Conservation (phyloP, 1,139 yeast species). For the Zygosaccharomyces sapae region DNA sequence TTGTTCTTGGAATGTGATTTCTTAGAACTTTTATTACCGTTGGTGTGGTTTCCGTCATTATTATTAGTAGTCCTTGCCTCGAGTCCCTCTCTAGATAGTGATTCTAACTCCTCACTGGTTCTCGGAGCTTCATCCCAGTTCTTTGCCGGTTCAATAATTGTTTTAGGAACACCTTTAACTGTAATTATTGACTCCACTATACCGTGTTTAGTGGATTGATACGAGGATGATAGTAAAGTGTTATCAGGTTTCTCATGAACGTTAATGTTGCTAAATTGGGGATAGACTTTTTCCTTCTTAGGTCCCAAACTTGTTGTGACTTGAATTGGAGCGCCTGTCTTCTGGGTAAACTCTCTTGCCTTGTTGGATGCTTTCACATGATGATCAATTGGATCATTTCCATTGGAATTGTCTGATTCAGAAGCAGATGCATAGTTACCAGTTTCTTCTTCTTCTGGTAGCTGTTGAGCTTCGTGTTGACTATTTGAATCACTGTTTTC, state of each 20-base stretch:
- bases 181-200: slow-evolving; percentile 81
- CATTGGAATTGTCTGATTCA: slow-evolving; percentile 2
- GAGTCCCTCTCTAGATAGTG: not conserved
- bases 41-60: no score
- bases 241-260: slow-evolving; percentile 5
- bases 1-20: slow-evolving; percentile 4
- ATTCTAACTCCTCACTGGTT: not conserved
- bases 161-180: slow-evolving; percentile 80
- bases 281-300: not conserved
- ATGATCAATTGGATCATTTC: slow-evolving; percentile 11
- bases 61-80: not conserved
- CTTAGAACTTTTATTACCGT: not conserved
- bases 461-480: not conserved
- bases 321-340: slow-evolving; percentile 20
- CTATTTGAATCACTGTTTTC: not conserved
- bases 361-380: slow-evolving; percentile 18
- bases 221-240: slow-evolving; percentile 25
- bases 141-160: slow-evolving; percentile 59
- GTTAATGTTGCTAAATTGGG: not conserved
- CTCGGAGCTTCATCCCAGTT: slow-evolving; percentile 26
- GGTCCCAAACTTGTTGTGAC: slow-evolving; percentile 15
- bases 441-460: not conserved
- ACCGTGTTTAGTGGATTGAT: slow-evolving; percentile 41
- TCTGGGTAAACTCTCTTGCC: slow-evolving; percentile 18
- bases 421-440: not conserved